phyloP scores from a whole-genome alignment of 2,329 filamentous ascomycete species.

The Pestalotiopsis sp. region DNA sequence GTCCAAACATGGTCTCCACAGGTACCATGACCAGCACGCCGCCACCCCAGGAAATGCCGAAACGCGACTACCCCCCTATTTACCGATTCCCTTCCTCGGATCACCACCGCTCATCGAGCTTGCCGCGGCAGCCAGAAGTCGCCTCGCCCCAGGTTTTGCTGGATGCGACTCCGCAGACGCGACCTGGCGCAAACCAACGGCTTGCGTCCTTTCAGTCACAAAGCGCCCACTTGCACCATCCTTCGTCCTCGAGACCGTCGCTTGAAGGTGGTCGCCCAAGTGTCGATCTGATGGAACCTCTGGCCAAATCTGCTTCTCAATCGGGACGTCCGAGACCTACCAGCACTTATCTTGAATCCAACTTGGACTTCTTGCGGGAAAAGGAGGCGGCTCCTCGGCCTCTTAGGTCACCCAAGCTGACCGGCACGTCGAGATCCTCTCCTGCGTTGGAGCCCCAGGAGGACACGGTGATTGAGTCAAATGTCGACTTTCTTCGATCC shows the following conservation, averaged over 20 bases:
- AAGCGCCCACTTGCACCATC: constrained; percentile 36
- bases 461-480: constrained; percentile 72
- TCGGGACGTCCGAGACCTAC: constrained; percentile 66
- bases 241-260: constrained; percentile 64
- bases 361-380: constrained; percentile 80
- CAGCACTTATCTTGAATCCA: constrained; percentile 82
- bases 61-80: constrained; percentile 36
- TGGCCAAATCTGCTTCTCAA: constrained; percentile 62
- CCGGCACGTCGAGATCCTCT: constrained; percentile 37
- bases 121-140: constrained; percentile 36
- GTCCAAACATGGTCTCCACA: constrained; percentile 51
- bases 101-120: constrained; percentile 39
- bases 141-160: constrained; percentile 21
- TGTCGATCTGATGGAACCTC: constrained; percentile 59
- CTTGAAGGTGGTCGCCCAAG: constrained; percentile 71
- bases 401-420: constrained; percentile 34
- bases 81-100: constrained; percentile 44
- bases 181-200: constrained; percentile 27
- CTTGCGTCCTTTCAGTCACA: constrained; percentile 36
- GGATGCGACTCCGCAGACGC: constrained; percentile 24
- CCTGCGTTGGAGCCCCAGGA: constrained; percentile 49
- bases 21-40: constrained; percentile 78
- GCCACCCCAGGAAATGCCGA: constrained; percentile 47
- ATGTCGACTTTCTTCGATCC: constrained; percentile 79
- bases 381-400: constrained; percentile 61